A percentile compares a stretch with the other conserved stretches of the same genome.
Conservation (phyloP, 495 filamentous ascomycete species). For the Penicillium cinerascens region DNA sequence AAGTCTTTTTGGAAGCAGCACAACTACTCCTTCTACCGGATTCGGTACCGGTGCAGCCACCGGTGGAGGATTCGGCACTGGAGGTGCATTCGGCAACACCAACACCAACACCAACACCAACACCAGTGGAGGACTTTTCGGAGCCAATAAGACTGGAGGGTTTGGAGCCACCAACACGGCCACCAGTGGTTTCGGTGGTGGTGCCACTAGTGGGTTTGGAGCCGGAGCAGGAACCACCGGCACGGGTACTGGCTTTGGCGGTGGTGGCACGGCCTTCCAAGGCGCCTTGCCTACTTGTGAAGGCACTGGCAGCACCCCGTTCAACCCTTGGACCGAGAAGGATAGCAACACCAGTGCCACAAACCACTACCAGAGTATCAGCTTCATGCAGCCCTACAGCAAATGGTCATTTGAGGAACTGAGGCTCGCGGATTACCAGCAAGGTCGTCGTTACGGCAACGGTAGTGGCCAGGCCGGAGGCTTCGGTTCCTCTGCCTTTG, state of each 20-base stretch:
- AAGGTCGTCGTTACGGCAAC: conserved; percentile 79
- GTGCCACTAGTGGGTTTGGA: conserved; percentile 21
- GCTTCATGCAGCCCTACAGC: conserved; percentile 79
- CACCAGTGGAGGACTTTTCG: conserved; percentile 46
- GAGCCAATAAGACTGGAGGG: conserved; percentile 33
- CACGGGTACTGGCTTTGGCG: conserved; percentile 46
- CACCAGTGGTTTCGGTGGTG: conserved; percentile 12
- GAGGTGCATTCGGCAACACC: conserved; percentile 33
- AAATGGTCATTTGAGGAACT: conserved; percentile 91
- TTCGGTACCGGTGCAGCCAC: conserved; percentile 48
- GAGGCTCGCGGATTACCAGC: conserved; percentile 81
- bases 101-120: conserved; percentile 38
- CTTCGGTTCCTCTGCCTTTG: conserved; percentile 62
- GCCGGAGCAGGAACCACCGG: conserved; percentile 26
- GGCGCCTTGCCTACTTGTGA: conserved; percentile 44
- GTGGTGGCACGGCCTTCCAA: conserved; percentile 47
- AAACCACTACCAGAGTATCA: conserved; percentile 82
- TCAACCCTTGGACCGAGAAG: conserved; percentile 76
- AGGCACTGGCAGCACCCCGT: conserved; percentile 73
- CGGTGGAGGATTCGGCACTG: conserved; percentile 52
- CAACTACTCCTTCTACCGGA: conserved; percentile 25
- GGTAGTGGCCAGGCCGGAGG: conserved; percentile 75
- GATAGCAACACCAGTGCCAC: conserved; percentile 57
- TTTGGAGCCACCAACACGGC: conserved; percentile 22
- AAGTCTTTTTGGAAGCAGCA: conserved; percentile 47